A percentile compares a stretch with the other conserved stretches of the same genome.
phyloP scores from a whole-genome alignment of 108 stramenopile species.

The Cyclotella cryptica region DNA sequence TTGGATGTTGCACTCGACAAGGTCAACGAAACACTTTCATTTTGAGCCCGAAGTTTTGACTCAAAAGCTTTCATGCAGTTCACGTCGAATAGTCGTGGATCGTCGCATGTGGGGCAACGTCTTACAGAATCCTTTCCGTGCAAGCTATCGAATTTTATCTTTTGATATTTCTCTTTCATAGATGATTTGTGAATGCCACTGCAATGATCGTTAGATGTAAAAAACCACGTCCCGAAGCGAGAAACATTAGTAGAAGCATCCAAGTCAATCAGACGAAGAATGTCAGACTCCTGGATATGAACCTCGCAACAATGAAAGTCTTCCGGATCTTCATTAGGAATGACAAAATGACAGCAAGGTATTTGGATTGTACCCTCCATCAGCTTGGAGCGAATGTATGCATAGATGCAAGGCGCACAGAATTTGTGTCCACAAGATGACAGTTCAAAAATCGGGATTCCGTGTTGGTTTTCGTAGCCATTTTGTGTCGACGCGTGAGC shows the following conservation, averaged over 20 bases:
- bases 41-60: conserved; percentile 7
- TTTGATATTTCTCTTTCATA: conserved; percentile 45
- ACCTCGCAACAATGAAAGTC: conserved; percentile 33
- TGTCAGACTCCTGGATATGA: conserved; percentile 26
- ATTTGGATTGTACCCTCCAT: conserved; percentile 39
- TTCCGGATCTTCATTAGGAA: conserved; percentile 2
- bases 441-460: conserved; percentile 19
- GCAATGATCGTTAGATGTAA: background rate
- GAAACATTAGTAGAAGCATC: conserved; percentile 2
- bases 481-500: background rate
- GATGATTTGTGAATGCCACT: background rate
- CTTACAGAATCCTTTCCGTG: conserved; percentile 56
- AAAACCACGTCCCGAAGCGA: background rate
- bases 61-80: conserved; percentile 34
- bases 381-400: conserved; percentile 57
- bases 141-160: conserved; percentile 45
- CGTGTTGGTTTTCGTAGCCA: conserved; percentile 12
- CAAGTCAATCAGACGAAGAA: conserved; percentile 27
- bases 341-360: conserved; percentile 35
- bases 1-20: background rate
- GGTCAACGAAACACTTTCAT: background rate
- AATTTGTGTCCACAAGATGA: conserved; percentile 54
- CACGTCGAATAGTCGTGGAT: conserved; percentile 45
- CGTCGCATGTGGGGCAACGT: conserved; percentile 56
- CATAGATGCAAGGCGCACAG: conserved; percentile 53